Conservation (phyloP, 2,329 filamentous ascomycete genomes). For the Hypoxylon sp. region DNA sequence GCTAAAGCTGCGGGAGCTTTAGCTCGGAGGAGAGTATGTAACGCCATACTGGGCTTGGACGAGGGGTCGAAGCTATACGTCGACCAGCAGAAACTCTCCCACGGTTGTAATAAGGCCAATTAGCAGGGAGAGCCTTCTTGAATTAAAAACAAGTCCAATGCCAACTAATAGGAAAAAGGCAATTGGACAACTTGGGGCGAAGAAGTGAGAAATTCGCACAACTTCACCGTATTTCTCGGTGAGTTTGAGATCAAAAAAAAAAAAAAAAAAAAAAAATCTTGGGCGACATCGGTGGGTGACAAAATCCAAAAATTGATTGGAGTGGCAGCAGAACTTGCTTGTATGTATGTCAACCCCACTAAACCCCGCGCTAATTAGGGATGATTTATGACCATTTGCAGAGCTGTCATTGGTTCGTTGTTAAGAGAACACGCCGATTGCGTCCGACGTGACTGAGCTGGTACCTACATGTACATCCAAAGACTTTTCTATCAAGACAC, state of each 20-base stretch:
- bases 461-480: not conserved
- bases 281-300: constrained; percentile 44
- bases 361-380: constrained; percentile 38
- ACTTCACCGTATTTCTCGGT: constrained; percentile 35
- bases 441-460: constrained; percentile 5
- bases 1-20: constrained; percentile 52
- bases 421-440: constrained; percentile 5
- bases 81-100: constrained; percentile 31
- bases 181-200: constrained; percentile 1
- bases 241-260: constrained; percentile 27
- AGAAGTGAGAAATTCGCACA: constrained; percentile 12
- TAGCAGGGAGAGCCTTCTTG: constrained; percentile 22
- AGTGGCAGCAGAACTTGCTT: constrained; percentile 17
- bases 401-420: constrained; percentile 30
- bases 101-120: constrained; percentile 34
- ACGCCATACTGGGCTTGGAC: constrained; percentile 47
- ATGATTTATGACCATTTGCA: constrained; percentile 30
- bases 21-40: constrained; percentile 53
- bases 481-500: not conserved
- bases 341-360: constrained; percentile 16
- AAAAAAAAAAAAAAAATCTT: constrained; percentile 20
- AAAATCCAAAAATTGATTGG: constrained; percentile 40
- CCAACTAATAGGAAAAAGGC: not conserved
- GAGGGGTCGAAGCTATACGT: constrained; percentile 28
- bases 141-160: constrained; percentile 11